phyloP scores from a whole-genome alignment of 305 asterid species.

The Solanum hybrid region DNA sequence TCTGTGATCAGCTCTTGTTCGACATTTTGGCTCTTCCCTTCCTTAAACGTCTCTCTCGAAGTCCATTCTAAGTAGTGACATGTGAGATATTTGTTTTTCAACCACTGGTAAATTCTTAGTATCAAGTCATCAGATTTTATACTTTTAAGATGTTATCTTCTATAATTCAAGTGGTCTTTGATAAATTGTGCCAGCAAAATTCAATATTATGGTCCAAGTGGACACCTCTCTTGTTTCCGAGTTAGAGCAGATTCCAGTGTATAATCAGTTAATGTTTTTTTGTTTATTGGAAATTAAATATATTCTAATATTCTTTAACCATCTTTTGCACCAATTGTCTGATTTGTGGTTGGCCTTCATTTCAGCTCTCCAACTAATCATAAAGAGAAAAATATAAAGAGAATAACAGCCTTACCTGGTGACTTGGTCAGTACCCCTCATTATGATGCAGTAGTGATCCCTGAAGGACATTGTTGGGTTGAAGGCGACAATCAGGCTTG shows the following conservation, averaged over 20 bases:
- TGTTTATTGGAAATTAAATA: not conserved
- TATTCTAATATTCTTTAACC: not conserved
- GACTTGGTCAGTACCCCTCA: constrained; percentile 45
- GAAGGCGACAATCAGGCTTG: constrained; percentile 66
- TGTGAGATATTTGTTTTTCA: not conserved
- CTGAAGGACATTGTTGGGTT: constrained; percentile 94
- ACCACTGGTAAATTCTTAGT: not conserved
- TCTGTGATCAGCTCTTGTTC: not conserved
- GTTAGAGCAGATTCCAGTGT: not conserved
- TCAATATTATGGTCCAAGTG: not conserved
- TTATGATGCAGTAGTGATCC: constrained; percentile 43
- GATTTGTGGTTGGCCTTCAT: not conserved
- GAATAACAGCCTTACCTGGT: constrained; percentile 76
- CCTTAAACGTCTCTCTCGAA: not conserved
- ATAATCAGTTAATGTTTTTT: not conserved
- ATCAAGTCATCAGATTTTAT: not conserved
- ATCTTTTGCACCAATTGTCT: not conserved
- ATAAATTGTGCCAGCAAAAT: not conserved
- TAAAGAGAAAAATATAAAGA: constrained; percentile 49
- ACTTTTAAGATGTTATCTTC: not conserved
- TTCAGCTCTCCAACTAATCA: constrained; percentile 61
- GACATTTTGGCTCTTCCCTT: not conserved
- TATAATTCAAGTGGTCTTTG: not conserved
- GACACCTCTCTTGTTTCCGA: not conserved
- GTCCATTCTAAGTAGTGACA: not conserved